Evolutionary conservation across 208 protist species (phyloP).

Genomic region (Porcisia deanei): DNA sequence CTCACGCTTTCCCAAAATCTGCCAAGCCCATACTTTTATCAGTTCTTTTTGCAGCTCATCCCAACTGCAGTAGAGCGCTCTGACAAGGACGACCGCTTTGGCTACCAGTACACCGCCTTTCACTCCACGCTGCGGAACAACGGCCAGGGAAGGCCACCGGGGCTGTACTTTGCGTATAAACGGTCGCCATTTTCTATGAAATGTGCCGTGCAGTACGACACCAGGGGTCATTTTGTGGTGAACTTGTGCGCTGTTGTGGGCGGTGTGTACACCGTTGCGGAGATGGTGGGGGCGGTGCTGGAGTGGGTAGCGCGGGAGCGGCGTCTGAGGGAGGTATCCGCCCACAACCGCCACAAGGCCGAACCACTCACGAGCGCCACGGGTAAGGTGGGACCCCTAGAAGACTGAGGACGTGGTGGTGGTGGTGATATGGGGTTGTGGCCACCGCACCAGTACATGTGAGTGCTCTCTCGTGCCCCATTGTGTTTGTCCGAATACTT

Average conservation of each 20-base stretch:
- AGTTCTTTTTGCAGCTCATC: slow-evolving; percentile 39
- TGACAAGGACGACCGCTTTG: slow-evolving; percentile 18
- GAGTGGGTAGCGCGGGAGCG: slow-evolving; percentile 21
- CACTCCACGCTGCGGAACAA: slow-evolving; percentile 26
- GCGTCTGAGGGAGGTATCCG: slow-evolving; percentile 6
- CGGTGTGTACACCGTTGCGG: slow-evolving; percentile 57
- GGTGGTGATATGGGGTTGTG: too few relatives aligned
- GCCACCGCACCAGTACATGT: too few relatives aligned
- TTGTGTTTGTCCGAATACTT: too few relatives aligned
- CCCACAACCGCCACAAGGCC: slow-evolving; percentile 16
- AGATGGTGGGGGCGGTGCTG: slow-evolving; percentile 39
- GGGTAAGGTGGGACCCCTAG: neutral
- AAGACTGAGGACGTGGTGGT: neutral
- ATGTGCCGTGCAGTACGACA: slow-evolving; percentile 30
- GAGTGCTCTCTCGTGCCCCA: too few relatives aligned
- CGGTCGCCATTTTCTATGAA: slow-evolving; percentile 29
- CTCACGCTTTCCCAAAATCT: neutral
- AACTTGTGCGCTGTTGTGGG: slow-evolving; percentile 59
- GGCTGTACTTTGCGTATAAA: slow-evolving; percentile 34
- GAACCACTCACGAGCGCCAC: neutral
- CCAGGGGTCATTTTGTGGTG: slow-evolving; percentile 49
- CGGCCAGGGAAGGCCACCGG: slow-evolving; percentile 8
- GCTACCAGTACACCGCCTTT: slow-evolving; percentile 27
- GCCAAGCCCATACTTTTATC: slow-evolving; percentile 16
- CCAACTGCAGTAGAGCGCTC: slow-evolving; percentile 29